These are phyloP conservation scores for Blastobotrys petasosporus DNA, from an alignment of 1,139 yeast species.

Conservation along the genomic window DNA sequence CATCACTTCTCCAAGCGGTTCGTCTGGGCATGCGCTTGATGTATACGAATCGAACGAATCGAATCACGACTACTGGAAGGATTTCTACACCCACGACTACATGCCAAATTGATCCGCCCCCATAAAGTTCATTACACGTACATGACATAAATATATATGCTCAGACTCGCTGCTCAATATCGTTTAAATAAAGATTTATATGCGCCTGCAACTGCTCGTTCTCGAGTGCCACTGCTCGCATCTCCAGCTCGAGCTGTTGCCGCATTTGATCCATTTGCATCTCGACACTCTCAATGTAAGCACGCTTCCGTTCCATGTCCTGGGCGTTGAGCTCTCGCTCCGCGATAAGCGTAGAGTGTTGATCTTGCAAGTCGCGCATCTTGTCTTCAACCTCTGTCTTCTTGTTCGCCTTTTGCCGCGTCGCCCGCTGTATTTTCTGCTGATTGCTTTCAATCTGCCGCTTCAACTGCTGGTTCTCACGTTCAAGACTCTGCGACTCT, in stretches of 20 bases:
- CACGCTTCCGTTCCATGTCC: conserved; percentile 46
- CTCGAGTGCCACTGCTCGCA: conserved; percentile 48
- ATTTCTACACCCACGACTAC: no score
- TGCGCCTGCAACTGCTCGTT: conserved; percentile 51
- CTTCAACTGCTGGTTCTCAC: conserved; percentile 46
- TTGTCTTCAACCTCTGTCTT: conserved; percentile 42
- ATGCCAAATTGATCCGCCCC: no score
- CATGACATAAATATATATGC: background rate
- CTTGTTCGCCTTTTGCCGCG: conserved; percentile 46
- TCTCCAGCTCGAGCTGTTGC: conserved; percentile 48
- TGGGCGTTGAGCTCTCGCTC: conserved; percentile 49
- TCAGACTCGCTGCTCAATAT: conserved; percentile 40
- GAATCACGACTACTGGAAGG: no score
- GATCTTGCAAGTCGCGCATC: conserved; percentile 42
- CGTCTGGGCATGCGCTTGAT: no score
- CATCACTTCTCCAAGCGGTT: no score
- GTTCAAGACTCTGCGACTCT: conserved; percentile 44
- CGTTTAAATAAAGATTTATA: conserved; percentile 44
- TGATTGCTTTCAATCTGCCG: conserved; percentile 49
- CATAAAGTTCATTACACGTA: no score
- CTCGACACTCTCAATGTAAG: conserved; percentile 45
- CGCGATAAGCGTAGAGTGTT: conserved; percentile 44
- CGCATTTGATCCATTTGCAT: conserved; percentile 41
- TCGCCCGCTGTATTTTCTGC: conserved; percentile 49
- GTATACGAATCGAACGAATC: no score